Conservation (phyloP, 352 stramenopile genomes). For the Achlya hypogyna region DNA sequence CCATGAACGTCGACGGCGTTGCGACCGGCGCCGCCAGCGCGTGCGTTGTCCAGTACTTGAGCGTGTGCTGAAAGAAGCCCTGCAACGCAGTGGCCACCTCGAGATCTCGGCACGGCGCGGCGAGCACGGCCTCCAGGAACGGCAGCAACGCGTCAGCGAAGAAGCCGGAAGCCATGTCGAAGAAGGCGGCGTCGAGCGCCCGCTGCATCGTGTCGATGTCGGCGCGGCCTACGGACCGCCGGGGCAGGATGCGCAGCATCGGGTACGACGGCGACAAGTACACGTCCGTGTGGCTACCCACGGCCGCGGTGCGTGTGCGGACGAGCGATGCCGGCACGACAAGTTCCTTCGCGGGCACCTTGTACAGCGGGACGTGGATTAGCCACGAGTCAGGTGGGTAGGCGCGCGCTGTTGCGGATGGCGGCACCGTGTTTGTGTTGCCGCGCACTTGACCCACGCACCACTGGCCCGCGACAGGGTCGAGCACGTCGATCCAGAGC, state of each 20-base stretch:
- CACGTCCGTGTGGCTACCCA: constrained; percentile 64
- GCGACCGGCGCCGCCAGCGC: constrained; percentile 37
- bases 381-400: constrained; percentile 54
- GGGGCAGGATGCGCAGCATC: constrained; percentile 56
- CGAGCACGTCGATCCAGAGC: constrained; percentile 71
- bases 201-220: constrained; percentile 52
- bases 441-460: constrained; percentile 50
- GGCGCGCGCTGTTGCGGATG: not conserved
- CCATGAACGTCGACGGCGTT: constrained; percentile 32
- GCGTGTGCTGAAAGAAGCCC: constrained; percentile 12
- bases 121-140: constrained; percentile 22
- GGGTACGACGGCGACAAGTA: constrained; percentile 77
- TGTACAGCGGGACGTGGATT: constrained; percentile 57
- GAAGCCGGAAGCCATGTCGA: constrained; percentile 17
- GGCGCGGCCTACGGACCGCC: constrained; percentile 53
- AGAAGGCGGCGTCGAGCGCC: constrained; percentile 71
- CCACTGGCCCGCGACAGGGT: constrained; percentile 70
- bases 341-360: constrained; percentile 62
- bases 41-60: constrained; percentile 11
- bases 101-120: constrained; percentile 19
- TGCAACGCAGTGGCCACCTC: not conserved
- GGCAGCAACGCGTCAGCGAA: constrained; percentile 8
- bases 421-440: constrained; percentile 25
- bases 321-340: constrained; percentile 39
- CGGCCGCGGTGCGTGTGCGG: constrained; percentile 51